Evolutionary conservation across 257 asterid species (phyloP).

Genomic region (Coffea eugenioides): DNA sequence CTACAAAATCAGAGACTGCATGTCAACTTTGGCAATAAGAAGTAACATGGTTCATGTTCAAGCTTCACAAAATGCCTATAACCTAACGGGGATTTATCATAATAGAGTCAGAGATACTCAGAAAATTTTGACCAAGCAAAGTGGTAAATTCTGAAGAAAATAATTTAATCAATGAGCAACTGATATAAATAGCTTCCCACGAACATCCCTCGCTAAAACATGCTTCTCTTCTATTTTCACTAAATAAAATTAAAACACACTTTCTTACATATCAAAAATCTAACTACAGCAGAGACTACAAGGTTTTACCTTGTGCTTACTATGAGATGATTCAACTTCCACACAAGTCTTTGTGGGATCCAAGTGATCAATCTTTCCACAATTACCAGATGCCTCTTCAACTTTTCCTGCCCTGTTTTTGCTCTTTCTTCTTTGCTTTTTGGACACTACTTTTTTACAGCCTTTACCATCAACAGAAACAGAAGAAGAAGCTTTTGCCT

Average conservation of each 20-base stretch:
- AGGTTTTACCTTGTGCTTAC: slow-evolving; percentile 42
- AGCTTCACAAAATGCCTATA: not conserved
- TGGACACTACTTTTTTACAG: slow-evolving; percentile 45
- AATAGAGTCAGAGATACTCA: not conserved
- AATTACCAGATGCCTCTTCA: slow-evolving; percentile 42
- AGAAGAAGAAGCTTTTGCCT: slow-evolving; percentile 41
- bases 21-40: not conserved
- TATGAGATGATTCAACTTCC: slow-evolving; percentile 39
- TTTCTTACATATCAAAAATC: not conserved
- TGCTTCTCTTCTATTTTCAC: not conserved
- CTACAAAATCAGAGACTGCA: not conserved
- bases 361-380: slow-evolving; percentile 35
- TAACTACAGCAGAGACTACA: slow-evolving; percentile 9
- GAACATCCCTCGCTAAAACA: not conserved
- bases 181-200: not conserved
- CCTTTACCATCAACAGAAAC: slow-evolving; percentile 49
- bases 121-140: not conserved
- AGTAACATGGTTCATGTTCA: not conserved
- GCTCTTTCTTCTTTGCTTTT: slow-evolving; percentile 69
- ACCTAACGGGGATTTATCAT: not conserved
- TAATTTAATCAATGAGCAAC: not conserved
- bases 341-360: slow-evolving; percentile 36
- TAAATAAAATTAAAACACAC: not conserved
- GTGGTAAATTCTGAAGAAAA: not conserved
- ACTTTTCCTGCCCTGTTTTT: slow-evolving; percentile 47